phyloP scores from a whole-genome alignment of 106 monocot genomes.

The Posidonia australis region DNA sequence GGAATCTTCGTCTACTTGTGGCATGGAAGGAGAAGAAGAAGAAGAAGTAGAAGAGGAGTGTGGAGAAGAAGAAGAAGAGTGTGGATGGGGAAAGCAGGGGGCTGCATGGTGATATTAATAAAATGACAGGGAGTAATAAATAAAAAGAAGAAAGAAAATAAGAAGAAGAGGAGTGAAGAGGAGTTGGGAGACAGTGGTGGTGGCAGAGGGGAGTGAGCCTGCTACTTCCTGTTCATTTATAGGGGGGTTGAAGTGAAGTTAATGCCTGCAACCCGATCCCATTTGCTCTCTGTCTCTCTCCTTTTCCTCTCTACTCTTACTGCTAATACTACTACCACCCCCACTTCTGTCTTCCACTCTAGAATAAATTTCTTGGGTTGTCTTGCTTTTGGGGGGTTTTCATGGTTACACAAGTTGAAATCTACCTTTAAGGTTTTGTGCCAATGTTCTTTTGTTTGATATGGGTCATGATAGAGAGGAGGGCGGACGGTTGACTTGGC shows the following conservation, averaged over 20 bases:
- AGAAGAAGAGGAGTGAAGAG: background rate
- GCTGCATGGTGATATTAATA: background rate
- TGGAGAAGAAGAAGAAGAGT: background rate
- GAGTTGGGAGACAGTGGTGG: background rate
- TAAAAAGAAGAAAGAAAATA: background rate
- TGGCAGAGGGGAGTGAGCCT: background rate
- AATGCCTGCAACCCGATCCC: too few species aligned
- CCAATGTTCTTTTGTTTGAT: too few species aligned
- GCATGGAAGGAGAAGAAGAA: background rate
- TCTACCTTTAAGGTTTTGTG: too few species aligned
- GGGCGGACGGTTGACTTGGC: conserved; percentile 1
- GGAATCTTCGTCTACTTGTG: background rate
- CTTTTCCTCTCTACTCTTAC: too few species aligned
- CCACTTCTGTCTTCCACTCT: too few species aligned
- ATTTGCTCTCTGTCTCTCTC: too few species aligned
- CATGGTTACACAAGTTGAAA: too few species aligned
- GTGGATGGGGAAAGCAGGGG: background rate
- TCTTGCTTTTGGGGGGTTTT: too few species aligned
- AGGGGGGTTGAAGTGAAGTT: too few species aligned
- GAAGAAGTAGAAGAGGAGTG: background rate
- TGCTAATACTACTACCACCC: too few species aligned
- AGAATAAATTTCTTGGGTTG: too few species aligned
- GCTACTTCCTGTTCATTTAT: background rate
- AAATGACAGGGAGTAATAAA: background rate
- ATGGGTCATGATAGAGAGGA: too few species aligned